Base-by-base conservation (phyloP, 257 asterid genomes). In the Nicotiana undulata region DNA sequence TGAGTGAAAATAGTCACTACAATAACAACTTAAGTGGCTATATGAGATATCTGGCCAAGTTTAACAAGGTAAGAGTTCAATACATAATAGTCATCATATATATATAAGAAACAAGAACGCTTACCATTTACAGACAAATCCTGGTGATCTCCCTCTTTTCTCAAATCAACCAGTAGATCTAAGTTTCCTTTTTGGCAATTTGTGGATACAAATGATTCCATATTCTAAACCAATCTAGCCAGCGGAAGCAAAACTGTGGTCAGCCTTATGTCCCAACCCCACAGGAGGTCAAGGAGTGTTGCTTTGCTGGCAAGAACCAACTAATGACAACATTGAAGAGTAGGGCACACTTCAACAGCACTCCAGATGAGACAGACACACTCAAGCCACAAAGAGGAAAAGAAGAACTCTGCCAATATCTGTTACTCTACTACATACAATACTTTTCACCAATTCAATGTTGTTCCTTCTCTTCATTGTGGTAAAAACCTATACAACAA, bases 101-200 rank as follows among this genome's bases (percentile, higher is more conserved):
- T 6, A 40, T 26, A 26, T 6, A 51, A 18, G 55, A 79, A 29
- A 64, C 65, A 34, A 53, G 34, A 68, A 3, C 55, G 28, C 46
- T 31, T 24, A 46, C 40, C 82, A 59, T 72, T 53, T 61, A 82
- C 29, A 40, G 79, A 60, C 80, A 82, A 84, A 76, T 80, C 60
- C 79, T 51, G 29, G 32, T 24, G 59, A 59, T 76, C 46, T 40
- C 75, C 60, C 24, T 67, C 60, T 79, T 46, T 44, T 22, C 59
- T 37, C 77, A 70, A 70, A 40, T 40, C n/a, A 68, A 68, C 77
- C 58, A 68, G 40, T 68, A 40, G 13, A 70, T 37, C 77, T 72
- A 13, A 46, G 40, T 72, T 20, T 10, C 64, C 64, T 13, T 58
- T 58, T 20, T 72, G 37, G 37, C 15, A 72, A 46, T 72, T 22